phyloP scores from a whole-genome alignment of 495 filamentous ascomycete genomes.

The Trichoderma parareesei region DNA sequence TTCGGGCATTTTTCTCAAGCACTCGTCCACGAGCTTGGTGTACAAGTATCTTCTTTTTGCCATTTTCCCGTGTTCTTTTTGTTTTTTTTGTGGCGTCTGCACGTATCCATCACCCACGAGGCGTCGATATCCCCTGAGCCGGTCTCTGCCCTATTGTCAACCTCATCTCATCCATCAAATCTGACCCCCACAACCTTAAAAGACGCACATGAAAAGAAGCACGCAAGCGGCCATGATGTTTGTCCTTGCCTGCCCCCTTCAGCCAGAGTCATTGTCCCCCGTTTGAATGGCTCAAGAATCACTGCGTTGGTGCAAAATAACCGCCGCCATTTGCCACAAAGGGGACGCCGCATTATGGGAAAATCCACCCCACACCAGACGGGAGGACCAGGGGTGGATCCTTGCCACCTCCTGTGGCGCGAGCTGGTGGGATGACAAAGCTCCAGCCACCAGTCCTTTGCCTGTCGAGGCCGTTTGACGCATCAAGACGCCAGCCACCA shows the following conservation, averaged over 20 bases:
- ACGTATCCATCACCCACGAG: background rate
- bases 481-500: background rate
- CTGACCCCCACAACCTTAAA: too few relatives aligned
- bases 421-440: background rate
- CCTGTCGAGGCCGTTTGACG: background rate
- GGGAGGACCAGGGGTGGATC: background rate
- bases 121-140: background rate
- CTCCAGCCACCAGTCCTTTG: background rate
- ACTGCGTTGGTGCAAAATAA: background rate
- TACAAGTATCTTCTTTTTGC: background rate
- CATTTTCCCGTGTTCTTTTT: background rate
- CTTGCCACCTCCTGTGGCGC: slow-evolving; percentile 9
- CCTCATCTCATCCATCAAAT: too few relatives aligned
- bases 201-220: too few relatives aligned
- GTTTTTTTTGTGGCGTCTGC: background rate
- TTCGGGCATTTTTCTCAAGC: background rate
- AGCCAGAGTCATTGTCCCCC: too few relatives aligned
- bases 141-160: background rate
- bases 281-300: too few relatives aligned
- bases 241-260: too few relatives aligned
- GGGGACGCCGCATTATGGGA: background rate
- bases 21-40: too few relatives aligned
- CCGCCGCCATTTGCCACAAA: background rate
- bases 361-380: background rate
- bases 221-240: too few relatives aligned